Evolutionary conservation across 768 basidiomycete species (phyloP), one percentile per base, ranked within the genome.

Genomic region (Podaxis sp.): DNA sequence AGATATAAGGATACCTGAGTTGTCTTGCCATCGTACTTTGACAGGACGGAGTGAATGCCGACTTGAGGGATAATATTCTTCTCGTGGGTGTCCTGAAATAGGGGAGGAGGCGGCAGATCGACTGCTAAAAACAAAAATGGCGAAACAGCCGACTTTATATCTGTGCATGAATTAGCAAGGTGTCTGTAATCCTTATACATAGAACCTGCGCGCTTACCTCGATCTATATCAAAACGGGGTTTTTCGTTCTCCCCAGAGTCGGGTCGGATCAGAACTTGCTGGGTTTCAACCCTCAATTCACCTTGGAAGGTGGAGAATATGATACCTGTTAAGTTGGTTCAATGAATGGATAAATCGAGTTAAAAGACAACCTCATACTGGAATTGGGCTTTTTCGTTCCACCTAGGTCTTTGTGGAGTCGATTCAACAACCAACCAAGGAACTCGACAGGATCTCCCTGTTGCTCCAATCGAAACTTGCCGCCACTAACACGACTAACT

Each of bases 31-130:
- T 99, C 94, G 75, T 95, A 99, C 76, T 99, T 99, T 20, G 90
- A 84, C 24, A 99, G 82, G 30, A 99, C 89, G 11, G 89, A 87
- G 63, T 95, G 87, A 62, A 99, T 88, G 51, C 90, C 90, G 64
- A 97, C 93, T 82, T 99, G 97, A 36, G 97, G 97, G 66, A 99
- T 97, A 73, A 99, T 99, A 74, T 99, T 98, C 78, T 97, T 97
- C 79, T 97, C 95, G 51, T 96, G 85, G 3, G 91, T 78, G 72
- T 98, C 96, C 76, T 98, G 96, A 76, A 99, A 99, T 41, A 99
- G 78, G 15, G 96, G 97, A n/a, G 95, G 95, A 0, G 97, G 92
- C 17, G 97, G 97, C 26, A 99, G 84, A 77, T 99, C 97, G 30
- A 99, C 87, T 1, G 96, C 93, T 44, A 99, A 84, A 78, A 96